Conservation (phyloP, 345 rosid genomes). For the Nephelium lappaceum region DNA sequence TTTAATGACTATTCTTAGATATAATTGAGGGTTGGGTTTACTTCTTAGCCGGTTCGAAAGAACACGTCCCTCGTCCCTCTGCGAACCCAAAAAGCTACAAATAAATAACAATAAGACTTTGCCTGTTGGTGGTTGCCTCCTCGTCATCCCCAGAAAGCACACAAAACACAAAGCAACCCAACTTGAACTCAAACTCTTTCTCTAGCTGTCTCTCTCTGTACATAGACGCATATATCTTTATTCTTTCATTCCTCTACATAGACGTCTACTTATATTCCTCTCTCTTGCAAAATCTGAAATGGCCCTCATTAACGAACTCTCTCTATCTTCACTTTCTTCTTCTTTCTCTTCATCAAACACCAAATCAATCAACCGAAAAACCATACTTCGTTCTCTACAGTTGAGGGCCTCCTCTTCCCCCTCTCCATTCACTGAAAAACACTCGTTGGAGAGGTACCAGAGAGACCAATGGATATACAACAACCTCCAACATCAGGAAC, state of each 20-base stretch:
- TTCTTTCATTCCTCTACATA: background rate
- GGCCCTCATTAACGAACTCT: slow-evolving; percentile 36
- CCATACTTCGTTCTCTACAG: slow-evolving; percentile 34
- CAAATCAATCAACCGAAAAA: slow-evolving; percentile 24
- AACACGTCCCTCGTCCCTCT: slow-evolving; percentile 11
- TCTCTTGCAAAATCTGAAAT: slow-evolving; percentile 13
- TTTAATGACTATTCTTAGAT: no score
- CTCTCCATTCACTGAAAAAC: slow-evolving; percentile 78
- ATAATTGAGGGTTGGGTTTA: no score
- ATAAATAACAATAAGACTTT: no score
- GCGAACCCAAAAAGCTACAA: slow-evolving; percentile 20
- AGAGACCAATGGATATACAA: slow-evolving; percentile 73
- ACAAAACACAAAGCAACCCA: background rate
- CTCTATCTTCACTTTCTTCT: slow-evolving; percentile 20
- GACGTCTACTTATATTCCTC: background rate
- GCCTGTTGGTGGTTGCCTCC: slow-evolving; percentile 13
- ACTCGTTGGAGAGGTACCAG: slow-evolving; percentile 58
- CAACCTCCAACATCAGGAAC: slow-evolving; percentile 11
- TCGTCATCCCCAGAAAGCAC: slow-evolving; percentile 16
- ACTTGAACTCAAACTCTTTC: background rate
- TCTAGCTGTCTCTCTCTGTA: slow-evolving; percentile 5
- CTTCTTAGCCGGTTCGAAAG: background rate
- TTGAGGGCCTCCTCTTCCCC: slow-evolving; percentile 33
- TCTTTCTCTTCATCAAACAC: slow-evolving; percentile 21
- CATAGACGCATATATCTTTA: slow-evolving; percentile 15